Evolutionary conservation across 2,329 filamentous ascomycete genomes (phyloP), one percentile per base, ranked within the genome.

Genomic region (Zasmidium citrigriseum): DNA sequence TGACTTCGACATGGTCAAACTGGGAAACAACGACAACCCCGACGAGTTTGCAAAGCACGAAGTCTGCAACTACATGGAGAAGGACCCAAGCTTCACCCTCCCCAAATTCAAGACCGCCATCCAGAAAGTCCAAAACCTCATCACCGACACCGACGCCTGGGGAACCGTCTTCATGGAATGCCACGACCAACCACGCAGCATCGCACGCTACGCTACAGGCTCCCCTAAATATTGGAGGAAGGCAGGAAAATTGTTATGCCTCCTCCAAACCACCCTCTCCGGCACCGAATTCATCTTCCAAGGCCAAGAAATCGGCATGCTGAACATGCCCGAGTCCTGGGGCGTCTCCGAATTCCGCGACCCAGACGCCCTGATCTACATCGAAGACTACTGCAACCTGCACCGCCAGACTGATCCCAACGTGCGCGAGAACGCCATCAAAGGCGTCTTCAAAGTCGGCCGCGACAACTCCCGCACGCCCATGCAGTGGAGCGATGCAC

Each of bases 391-490:
- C 74, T 85, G 86, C 70, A 89, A 91, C 62, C 79, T 91, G 41
- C 82, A 87, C 59, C 68, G 68, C 51, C 64, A 67, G 16, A 63
- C 61, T 7, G 70, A 75, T 53, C 57, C 60, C 3, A 55, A 64
- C 55, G 60, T 61, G 3, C 38, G 34, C 29, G 53, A 70, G 76
- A 52, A 73, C 68, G 25, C 73, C 82, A 2, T 76, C 73, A 16
- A 75, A 79, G 27, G 82, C 80, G 0, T 79, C 74, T 86, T 67
- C 81, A 83, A 80, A 62, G 85, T 86, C 69, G 85, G 82, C 7
- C 72, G 89, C 21, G 89, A 92, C 72, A 89, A 92, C 71, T 85
- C 84, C 7, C 81, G 89, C 47, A 86, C 86, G 0, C 89, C 89
- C 0, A 86, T 92, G 73, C 88, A 90, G 68, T 92, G 89, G 89